Percentiles rank a stretch among this genome's conserved stretches.
Conservation (phyloP, 2,329 filamentous ascomycete genomes). For the Apiospora arundinis region DNA sequence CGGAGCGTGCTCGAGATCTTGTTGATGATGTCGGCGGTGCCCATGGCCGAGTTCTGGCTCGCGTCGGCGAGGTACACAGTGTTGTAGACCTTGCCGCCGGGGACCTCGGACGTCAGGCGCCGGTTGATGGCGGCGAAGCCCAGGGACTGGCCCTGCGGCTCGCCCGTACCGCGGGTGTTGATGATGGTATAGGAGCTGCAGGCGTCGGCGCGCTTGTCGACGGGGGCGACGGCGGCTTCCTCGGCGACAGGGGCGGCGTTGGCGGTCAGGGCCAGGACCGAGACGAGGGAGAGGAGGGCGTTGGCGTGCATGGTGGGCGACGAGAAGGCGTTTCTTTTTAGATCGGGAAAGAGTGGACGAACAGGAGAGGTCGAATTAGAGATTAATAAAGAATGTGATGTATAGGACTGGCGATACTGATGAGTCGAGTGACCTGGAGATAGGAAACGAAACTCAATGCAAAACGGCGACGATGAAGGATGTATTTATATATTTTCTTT, state of each 20-base stretch:
- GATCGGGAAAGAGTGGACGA: neutral
- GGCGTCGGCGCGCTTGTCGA: conserved; percentile 7
- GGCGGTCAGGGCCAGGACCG: conserved; percentile 3
- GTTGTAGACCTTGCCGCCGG: conserved; percentile 25
- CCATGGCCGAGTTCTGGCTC: conserved; percentile 23
- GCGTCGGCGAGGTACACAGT: conserved; percentile 24
- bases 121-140: conserved; percentile 24
- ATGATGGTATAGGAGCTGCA: conserved; percentile 26
- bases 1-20: conserved; percentile 20
- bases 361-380: neutral
- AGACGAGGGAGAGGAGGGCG: conserved; percentile 4
- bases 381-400: neutral
- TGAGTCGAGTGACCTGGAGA: neutral
- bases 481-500: neutral
- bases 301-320: conserved; percentile 14
- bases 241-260: conserved; percentile 14
- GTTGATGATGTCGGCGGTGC: conserved; percentile 25
- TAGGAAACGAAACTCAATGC: neutral
- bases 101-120: conserved; percentile 2
- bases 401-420: neutral
- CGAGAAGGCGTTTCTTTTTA: neutral
- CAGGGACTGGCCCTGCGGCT: conserved; percentile 21
- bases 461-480: neutral
- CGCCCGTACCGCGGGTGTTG: conserved; percentile 25
- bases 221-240: neutral